Base-by-base conservation (phyloP, 2,329 filamentous ascomycete species). In the Raffaelea albimanens region DNA sequence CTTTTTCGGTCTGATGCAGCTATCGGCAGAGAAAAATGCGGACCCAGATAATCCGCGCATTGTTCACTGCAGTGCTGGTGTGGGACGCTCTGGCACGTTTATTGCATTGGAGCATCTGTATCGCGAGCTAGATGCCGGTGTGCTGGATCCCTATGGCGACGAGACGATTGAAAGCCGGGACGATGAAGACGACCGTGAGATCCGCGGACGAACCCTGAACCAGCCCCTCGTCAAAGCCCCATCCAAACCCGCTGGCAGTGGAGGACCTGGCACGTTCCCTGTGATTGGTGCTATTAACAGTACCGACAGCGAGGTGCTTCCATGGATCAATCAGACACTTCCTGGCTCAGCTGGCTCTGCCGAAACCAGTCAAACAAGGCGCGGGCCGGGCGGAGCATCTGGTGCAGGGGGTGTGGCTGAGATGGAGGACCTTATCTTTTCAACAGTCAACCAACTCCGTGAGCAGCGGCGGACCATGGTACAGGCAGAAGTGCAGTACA, bases 401-500 rank as follows among this genome's bases (percentile, higher is more conserved):
- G 34, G 18, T 38, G 7, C 34, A 36, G 49, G 42, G 10, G n/a
- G n/a, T n/a, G n/a, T n/a, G n/a, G n/a, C n/a, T n/a, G n/a, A n/a
- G n/a, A n/a, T n/a, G n/a, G 31, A 52, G 4, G 54, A 55, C 42
- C 46, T 50, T 11, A 75, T 98, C 38, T 86, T 82, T 55, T 75
- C 85, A 18, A 85, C 85, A 0, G 90, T 98, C 46, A 84, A 95
- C 57, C 67, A 70, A 51, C 73, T 98, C 47, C 78, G 93, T 40
- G 80, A 91, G 63, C 93, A 98, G 70, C 78, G 93, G 18, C 86
- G 87, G 69, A 87, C 83, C 66, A 98, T 98, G 93, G 93, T 98
- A 5, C 93, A 97, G 67, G 83, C 86, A 41, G 85, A 91, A 57
- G 63, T 75, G 43, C 93, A 98, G 63, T 93, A 86, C 58, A 67